Conservation (phyloP, 192 early-diverging fungal genomes). For the Backusella psychrophila region DNA sequence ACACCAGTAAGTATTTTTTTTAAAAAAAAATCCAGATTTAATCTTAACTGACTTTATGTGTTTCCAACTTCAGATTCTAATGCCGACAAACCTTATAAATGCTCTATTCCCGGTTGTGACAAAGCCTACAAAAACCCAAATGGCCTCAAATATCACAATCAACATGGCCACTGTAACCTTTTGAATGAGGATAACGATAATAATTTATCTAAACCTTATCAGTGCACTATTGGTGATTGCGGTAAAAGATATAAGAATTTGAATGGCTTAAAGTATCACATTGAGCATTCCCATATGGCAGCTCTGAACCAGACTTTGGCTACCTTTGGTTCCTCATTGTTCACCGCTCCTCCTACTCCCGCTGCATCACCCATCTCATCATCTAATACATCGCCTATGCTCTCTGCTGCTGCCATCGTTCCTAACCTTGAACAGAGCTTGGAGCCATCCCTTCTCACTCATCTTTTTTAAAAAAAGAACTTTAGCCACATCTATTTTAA, state of each 20-base stretch:
- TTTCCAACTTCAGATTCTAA: conserved; percentile 15
- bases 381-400: conserved; percentile 8
- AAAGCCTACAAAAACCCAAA: conserved; percentile 99
- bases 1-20: conserved; percentile 8
- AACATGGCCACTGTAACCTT: conserved; percentile 84
- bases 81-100: conserved; percentile 85
- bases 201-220: conserved; percentile 65
- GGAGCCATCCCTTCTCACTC: neutral
- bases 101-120: conserved; percentile 80
- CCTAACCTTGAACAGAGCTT: neutral
- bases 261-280: conserved; percentile 95
- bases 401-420: conserved; percentile 8
- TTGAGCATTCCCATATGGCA: conserved; percentile 81
- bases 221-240: conserved; percentile 79
- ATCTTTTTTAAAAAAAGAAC: neutral
- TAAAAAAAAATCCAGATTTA: neutral
- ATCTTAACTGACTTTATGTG: conserved; percentile 9
- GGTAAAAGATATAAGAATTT: conserved; percentile 96
- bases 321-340: conserved; percentile 28
- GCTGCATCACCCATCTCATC: neutral
- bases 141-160: conserved; percentile 96
- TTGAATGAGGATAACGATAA: conserved; percentile 54
- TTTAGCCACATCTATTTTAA: conserved; percentile 6
- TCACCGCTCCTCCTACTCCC: conserved; percentile 2
- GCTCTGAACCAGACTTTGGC: conserved; percentile 37